Evolutionary conservation across 495 filamentous ascomycete genomes (phyloP).

Genomic region (Aspergillus haitiensis): DNA sequence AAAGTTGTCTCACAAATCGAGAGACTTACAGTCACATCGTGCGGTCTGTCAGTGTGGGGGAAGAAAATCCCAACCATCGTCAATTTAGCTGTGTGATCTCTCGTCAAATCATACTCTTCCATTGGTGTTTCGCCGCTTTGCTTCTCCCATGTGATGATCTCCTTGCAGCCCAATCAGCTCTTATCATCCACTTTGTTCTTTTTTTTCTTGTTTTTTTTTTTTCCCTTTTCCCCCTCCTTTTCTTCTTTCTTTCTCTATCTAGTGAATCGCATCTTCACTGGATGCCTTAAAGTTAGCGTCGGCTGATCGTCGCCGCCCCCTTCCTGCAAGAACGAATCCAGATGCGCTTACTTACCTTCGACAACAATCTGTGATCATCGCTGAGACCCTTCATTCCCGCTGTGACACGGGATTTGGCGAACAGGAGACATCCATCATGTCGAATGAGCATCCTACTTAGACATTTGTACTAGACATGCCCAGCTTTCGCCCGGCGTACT

Average conservation of each 20-base stretch:
- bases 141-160: not conserved
- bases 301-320: not conserved
- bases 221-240: no score
- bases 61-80: not conserved
- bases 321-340: not conserved
- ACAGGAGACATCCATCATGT: constrained; percentile 6
- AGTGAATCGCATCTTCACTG: not conserved
- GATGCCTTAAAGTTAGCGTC: not conserved
- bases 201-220: no score
- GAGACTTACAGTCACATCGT: constrained; percentile 10
- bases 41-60: not conserved
- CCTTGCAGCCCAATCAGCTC: not conserved
- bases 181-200: not conserved
- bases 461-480: not conserved
- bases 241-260: not conserved
- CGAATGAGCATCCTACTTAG: not conserved
- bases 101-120: not conserved
- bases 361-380: not conserved
- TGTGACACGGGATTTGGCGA: not conserved
- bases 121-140: not conserved
- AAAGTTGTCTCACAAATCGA: constrained; percentile 5
- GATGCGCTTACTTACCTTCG: not conserved
- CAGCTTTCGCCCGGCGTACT: not conserved
- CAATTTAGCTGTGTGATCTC: not conserved
- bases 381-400: not conserved